phyloP scores from a whole-genome alignment of 2,329 filamentous ascomycete genomes.

The Venturia aucupariae region DNA sequence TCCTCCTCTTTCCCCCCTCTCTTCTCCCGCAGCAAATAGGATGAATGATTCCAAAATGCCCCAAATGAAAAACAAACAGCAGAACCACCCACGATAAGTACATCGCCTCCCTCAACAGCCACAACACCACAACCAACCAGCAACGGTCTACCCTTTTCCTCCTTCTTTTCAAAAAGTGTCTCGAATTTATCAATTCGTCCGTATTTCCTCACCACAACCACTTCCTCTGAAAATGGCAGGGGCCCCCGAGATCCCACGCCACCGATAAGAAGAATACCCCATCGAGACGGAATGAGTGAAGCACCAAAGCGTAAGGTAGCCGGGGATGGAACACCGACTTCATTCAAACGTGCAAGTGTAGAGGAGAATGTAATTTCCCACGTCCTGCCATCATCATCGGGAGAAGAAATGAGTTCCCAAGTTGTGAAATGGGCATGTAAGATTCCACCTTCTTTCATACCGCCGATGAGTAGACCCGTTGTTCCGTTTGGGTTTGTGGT shows the following conservation, averaged over 20 bases:
- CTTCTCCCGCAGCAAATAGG: constrained; percentile 29
- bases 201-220: constrained; percentile 28
- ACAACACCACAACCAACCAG: constrained; percentile 59
- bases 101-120: constrained; percentile 33
- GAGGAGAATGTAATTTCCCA: not conserved
- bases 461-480: constrained; percentile 60
- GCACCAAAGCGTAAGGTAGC: constrained; percentile 40
- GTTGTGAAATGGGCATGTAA: not conserved
- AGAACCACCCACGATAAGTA: constrained; percentile 67
- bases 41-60: constrained; percentile 66
- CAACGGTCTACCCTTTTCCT: constrained; percentile 49
- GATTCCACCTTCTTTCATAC: constrained; percentile 41
- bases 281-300: constrained; percentile 36
- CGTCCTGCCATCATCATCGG: not conserved
- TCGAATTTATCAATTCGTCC: constrained; percentile 21
- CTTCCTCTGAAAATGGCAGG: constrained; percentile 42
- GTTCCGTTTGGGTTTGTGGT: constrained; percentile 25
- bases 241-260: constrained; percentile 40
- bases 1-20: not conserved
- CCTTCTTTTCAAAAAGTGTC: constrained; percentile 17
- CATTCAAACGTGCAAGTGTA: not conserved
- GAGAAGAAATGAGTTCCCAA: not conserved
- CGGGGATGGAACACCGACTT: not conserved
- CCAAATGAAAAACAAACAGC: constrained; percentile 89
- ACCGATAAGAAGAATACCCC: constrained; percentile 43